phyloP scores from a whole-genome alignment of 1,139 yeast species.

The Geotrichum carabidarum region DNA sequence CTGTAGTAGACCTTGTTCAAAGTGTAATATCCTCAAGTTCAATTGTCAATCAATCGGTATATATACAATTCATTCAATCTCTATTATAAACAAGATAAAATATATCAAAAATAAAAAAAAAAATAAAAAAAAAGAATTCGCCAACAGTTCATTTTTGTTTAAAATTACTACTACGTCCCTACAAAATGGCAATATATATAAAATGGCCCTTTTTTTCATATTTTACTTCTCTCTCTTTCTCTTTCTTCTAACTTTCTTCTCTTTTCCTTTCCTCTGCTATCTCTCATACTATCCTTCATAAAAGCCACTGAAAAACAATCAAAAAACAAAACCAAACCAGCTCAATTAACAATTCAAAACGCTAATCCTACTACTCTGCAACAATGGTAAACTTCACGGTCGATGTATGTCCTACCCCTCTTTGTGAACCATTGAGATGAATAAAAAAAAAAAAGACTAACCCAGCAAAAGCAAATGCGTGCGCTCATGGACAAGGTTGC shows the following conservation, averaged over 20 bases:
- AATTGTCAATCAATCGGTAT: too few relatives aligned
- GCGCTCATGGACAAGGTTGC: conserved; percentile 98
- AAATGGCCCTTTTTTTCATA: neutral
- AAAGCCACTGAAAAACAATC: neutral
- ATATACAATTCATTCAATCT: too few relatives aligned
- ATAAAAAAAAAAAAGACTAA: conserved; percentile 23
- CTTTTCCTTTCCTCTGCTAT: conserved; percentile 13
- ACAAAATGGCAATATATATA: neutral
- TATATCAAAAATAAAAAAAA: neutral
- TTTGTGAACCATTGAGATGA: neutral
- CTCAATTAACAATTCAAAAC: neutral
- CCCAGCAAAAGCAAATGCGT: conserved; percentile 71
- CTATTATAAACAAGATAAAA: too few relatives aligned
- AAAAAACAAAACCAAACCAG: too few relatives aligned
- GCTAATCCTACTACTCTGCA: neutral
- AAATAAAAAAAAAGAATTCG: neutral
- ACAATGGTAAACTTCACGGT: conserved; percentile 9
- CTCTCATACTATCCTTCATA: neutral
- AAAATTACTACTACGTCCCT: neutral
- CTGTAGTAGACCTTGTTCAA: too few relatives aligned
- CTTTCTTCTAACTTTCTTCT: conserved; percentile 17
- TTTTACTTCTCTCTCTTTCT: conserved; percentile 16
- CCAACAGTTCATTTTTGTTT: neutral
- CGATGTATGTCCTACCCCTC: neutral
- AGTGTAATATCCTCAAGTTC: too few relatives aligned